These are phyloP conservation scores for Eremochloa ophiuroides DNA, from an alignment of 176 grass and related monocot genomes.

Conservation along the genomic window DNA sequence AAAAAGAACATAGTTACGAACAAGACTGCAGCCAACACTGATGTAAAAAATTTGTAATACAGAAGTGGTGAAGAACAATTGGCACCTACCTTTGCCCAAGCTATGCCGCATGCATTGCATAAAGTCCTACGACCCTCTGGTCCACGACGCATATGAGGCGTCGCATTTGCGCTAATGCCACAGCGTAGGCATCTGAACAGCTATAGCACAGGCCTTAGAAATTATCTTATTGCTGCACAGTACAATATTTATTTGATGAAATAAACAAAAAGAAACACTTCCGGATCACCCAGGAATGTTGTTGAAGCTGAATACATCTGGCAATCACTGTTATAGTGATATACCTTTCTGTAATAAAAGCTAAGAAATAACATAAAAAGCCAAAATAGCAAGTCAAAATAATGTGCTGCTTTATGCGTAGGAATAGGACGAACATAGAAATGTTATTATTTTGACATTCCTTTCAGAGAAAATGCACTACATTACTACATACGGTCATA, in stretches of 20 bases:
- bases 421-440: neutral
- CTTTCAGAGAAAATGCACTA: neutral
- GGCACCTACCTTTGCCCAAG: slow-evolving; percentile 69
- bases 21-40: neutral
- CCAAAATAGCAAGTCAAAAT: neutral
- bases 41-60: neutral
- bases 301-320: neutral
- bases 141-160: slow-evolving; percentile 78
- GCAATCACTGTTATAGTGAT: neutral
- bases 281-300: neutral
- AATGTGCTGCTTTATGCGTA: neutral
- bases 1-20: slow-evolving; percentile 9
- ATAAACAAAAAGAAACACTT: neutral
- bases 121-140: slow-evolving; percentile 72
- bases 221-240: slow-evolving; percentile 20
- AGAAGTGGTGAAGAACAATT: neutral
- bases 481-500: neutral
- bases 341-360: neutral
- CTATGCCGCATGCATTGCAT: slow-evolving; percentile 92
- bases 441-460: neutral
- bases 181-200: slow-evolving; percentile 75
- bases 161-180: slow-evolving; percentile 74
- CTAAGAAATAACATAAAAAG: neutral
- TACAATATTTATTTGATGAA: neutral
- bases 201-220: slow-evolving; percentile 36